phyloP scores from a whole-genome alignment of 139 green algal genomes.

The Auxenochlorella pyrenoidosa region DNA sequence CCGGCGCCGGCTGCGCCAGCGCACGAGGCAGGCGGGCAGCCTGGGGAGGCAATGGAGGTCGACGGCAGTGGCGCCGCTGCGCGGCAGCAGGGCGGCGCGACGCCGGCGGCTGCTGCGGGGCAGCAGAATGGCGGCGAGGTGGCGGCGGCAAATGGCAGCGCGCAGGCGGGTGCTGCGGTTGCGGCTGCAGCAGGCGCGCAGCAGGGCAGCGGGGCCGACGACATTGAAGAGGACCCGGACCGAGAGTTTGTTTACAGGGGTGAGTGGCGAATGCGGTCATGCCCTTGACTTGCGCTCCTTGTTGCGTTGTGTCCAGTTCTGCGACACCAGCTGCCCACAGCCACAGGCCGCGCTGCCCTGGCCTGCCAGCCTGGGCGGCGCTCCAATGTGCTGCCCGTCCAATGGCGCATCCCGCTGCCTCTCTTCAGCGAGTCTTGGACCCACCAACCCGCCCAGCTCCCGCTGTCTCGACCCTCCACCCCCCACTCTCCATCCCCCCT shows the following conservation, averaged over 20 bases:
- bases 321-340: no score
- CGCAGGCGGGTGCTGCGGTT: background rate
- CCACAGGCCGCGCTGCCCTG: no score
- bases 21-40: background rate
- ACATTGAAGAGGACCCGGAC: constrained; percentile 55
- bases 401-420: no score
- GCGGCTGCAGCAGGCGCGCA: background rate
- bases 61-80: background rate
- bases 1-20: background rate
- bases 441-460: no score
- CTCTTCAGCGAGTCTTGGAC: no score
- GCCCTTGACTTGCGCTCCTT: no score
- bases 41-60: background rate
- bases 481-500: no score
- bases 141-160: background rate
- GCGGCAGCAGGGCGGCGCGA: background rate
- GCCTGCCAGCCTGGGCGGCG: no score
- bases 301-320: background rate
- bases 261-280: background rate
- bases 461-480: no score
- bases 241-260: constrained; percentile 48
- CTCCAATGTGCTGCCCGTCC: no score
- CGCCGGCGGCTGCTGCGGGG: background rate
- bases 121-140: background rate
- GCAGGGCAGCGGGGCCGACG: background rate